Conservation (phyloP, 2,329 filamentous ascomycete species). For the Fusarium nelsonii region DNA sequence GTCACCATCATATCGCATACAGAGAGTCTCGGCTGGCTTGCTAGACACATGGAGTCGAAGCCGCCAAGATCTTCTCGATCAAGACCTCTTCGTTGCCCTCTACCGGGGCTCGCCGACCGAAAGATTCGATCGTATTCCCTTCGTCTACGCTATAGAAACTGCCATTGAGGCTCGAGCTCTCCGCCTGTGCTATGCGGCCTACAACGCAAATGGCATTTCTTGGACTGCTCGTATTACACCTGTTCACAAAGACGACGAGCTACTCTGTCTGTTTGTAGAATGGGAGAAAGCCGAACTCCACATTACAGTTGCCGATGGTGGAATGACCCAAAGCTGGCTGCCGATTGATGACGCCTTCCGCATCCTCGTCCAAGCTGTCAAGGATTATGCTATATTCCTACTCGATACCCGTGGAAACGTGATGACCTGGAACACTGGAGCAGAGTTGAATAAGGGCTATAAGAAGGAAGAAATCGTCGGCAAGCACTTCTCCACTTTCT, state of each 20-base stretch:
- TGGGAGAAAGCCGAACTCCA: neutral
- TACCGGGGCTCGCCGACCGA: slow-evolving; percentile 3
- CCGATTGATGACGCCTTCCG: slow-evolving; percentile 13
- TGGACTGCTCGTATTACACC: slow-evolving; percentile 15
- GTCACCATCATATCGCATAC: slow-evolving; percentile 1
- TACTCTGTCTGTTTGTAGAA: neutral
- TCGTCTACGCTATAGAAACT: slow-evolving; percentile 3
- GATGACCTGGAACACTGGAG: slow-evolving; percentile 14
- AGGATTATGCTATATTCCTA: slow-evolving; percentile 17
- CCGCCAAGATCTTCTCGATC: neutral
- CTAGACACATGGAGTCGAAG: neutral
- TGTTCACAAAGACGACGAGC: neutral
- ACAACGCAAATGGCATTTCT: neutral
- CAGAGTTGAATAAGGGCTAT: slow-evolving; percentile 10
- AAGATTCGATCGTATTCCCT: slow-evolving; percentile 13
- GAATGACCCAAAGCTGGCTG: slow-evolving; percentile 4
- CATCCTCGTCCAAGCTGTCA: slow-evolving; percentile 12
- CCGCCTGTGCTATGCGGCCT: slow-evolving; percentile 3
- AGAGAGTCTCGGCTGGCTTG: neutral
- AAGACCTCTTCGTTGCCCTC: slow-evolving; percentile 15
- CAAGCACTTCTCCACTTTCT: slow-evolving; percentile 12
- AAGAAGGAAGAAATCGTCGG: slow-evolving; percentile 17
- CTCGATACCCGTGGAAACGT: slow-evolving; percentile 8
- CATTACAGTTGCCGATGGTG: neutral
- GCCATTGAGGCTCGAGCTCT: slow-evolving; percentile 1